Conservation (phyloP, 2,329 filamentous ascomycete species). For the Trichoderma simmonsii region DNA sequence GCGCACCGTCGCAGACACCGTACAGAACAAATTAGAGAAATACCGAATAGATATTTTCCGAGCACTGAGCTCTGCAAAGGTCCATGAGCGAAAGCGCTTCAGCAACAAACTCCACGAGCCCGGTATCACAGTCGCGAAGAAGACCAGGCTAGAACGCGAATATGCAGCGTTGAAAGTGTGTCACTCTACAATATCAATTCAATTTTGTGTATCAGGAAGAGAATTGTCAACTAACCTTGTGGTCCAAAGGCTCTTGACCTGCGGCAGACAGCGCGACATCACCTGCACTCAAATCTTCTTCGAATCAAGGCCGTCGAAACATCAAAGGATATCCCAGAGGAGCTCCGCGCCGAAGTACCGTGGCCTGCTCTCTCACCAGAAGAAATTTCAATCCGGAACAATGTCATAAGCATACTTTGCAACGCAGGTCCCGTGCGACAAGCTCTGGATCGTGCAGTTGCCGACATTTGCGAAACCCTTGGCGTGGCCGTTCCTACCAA, state of each 20-base stretch:
- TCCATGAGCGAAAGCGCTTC: conserved; percentile 75
- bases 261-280: conserved; percentile 54
- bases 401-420: conserved; percentile 58
- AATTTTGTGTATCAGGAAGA: not conserved
- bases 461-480: conserved; percentile 47
- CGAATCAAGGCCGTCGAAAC: conserved; percentile 52
- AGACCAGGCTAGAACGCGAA: conserved; percentile 61
- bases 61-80: conserved; percentile 69
- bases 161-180: conserved; percentile 52
- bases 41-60: conserved; percentile 59
- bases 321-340: conserved; percentile 48
- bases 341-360: conserved; percentile 45
- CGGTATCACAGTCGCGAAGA: conserved; percentile 46
- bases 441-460: conserved; percentile 47
- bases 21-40: conserved; percentile 52
- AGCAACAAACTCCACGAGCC: conserved; percentile 55
- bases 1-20: conserved; percentile 42
- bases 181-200: not conserved
- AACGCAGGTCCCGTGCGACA: conserved; percentile 51
- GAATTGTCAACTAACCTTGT: not conserved
- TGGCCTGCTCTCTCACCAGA: conserved; percentile 53
- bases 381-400: conserved; percentile 51
- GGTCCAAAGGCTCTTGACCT: conserved; percentile 51
- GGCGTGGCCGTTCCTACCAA: conserved; percentile 47
- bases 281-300: conserved; percentile 53